Evolutionary conservation across 306 rosid species (phyloP).

Genomic region (Neltuma alba): DNA sequence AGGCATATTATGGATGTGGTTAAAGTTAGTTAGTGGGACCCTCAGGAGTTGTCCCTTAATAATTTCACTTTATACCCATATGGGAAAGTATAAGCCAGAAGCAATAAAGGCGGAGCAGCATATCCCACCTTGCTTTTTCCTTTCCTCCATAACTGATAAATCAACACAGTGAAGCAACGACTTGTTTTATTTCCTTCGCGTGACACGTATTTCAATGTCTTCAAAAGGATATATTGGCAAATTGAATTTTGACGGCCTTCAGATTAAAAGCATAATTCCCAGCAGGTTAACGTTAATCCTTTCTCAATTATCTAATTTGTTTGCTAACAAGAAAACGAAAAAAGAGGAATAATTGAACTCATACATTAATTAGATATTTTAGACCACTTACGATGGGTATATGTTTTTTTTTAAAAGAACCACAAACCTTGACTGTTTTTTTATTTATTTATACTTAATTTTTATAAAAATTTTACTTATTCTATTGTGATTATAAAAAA

Average conservation of each 20-base stretch:
- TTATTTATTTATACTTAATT: too few relatives aligned
- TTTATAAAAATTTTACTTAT: too few relatives aligned
- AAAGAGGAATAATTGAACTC: background rate
- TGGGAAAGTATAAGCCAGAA: background rate
- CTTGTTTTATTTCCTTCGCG: background rate
- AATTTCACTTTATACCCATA: background rate
- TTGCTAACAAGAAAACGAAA: background rate
- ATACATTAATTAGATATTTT: background rate
- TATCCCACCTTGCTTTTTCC: background rate
- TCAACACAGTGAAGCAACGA: background rate
- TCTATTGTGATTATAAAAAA: too few relatives aligned
- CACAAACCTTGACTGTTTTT: too few relatives aligned
- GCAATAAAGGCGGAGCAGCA: background rate
- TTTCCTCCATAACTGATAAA: background rate
- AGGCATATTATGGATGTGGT: background rate
- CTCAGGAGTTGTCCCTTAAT: background rate
- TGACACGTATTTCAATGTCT: background rate
- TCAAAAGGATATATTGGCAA: background rate
- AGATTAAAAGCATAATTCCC: background rate
- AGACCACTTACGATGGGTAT: too few relatives aligned
- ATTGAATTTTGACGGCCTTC: background rate
- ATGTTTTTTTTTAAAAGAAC: too few relatives aligned
- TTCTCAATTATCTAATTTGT: background rate
- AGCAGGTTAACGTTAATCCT: background rate
- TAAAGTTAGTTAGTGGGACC: conserved; percentile 15